These are phyloP conservation scores for Phialocephala sp. DNA, from an alignment of 2,329 filamentous ascomycete species.

Conservation along the genomic window DNA sequence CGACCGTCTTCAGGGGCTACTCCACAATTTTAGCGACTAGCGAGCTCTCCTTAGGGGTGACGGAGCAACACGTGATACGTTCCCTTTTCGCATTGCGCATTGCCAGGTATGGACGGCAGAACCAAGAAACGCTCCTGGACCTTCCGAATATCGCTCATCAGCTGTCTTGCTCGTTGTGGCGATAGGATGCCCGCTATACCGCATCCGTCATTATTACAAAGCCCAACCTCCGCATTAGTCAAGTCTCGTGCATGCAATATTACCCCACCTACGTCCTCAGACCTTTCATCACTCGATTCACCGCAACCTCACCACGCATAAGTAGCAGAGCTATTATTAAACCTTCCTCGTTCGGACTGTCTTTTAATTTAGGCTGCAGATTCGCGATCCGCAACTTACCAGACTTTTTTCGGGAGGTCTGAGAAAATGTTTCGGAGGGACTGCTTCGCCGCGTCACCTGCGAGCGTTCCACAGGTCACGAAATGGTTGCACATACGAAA, in stretches of 20 bases:
- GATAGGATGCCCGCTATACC: neutral
- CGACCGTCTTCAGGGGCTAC: neutral
- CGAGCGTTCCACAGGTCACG: neutral
- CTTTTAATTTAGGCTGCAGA: conserved; percentile 10
- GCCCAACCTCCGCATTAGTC: conserved; percentile 11
- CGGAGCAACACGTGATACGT: neutral
- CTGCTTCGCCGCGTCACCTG: neutral
- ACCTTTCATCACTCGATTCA: conserved; percentile 1
- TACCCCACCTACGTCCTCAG: conserved; percentile 10
- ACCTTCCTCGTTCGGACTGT: neutral
- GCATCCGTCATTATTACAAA: conserved; percentile 8
- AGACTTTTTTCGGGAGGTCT: neutral
- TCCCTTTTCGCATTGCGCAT: conserved; percentile 1
- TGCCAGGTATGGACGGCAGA: neutral
- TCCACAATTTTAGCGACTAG: neutral
- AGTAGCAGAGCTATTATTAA: neutral
- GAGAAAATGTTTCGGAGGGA: conserved; percentile 1
- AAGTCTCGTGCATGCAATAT: conserved; percentile 7
- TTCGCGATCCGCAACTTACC: conserved; percentile 8
- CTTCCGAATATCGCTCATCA: conserved; percentile 9
- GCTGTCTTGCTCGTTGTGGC: conserved; percentile 5
- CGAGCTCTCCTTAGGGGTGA: neutral
- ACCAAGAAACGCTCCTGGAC: neutral
- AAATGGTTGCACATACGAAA: neutral
- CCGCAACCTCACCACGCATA: neutral